Evolutionary conservation across 495 filamentous ascomycete genomes (phyloP), one percentile per base, ranked within the genome.

Genomic region (Sordaria brevicollis): DNA sequence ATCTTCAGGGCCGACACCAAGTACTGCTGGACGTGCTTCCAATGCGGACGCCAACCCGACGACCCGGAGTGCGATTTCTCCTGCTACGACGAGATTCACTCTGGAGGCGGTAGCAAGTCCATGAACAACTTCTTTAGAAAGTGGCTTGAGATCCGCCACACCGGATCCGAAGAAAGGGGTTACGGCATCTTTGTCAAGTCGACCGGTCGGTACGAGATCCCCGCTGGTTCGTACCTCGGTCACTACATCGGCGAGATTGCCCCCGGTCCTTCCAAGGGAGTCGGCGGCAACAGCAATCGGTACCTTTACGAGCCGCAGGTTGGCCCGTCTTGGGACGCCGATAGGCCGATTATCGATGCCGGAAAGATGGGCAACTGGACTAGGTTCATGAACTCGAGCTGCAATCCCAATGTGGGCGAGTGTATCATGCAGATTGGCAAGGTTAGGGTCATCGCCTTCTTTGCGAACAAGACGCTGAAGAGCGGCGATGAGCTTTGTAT

Each of bases 351-450:
- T 25, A 25, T 76, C 2, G 73, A 77, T 38, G 38, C 71, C 1
- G 34, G 6, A 6, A 65, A 6, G 34, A 31, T 65, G 10, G 76
- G 76, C 0, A 76, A 76, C 70, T 78, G 76, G 76, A 76, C 75
- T 0, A n/a, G 76, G 33, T 78, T 78, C 66, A 39, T 74, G 17
- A 76, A 78, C 33, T 72, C 71, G 21, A 62, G 69, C 65, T 76
- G 74, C 66, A 2, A 41, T 25, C 74, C 73, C 13, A 75, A 77
- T 43, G 57, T 74, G 31, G 29, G 13, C 2, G 65, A 34, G 6
- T 3, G 3, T 4, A 17, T 35, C 5, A 66, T 65, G 31, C 65
- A 69, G 17, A 41, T 70, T 31, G 73, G 73, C 2, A 67, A 71
- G 36, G 54, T 74, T 1, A 34, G 70, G 62, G 39, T 69, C 7